phyloP scores from a whole-genome alignment of 768 basidiomycete species.

The Nidula microcarpa region DNA sequence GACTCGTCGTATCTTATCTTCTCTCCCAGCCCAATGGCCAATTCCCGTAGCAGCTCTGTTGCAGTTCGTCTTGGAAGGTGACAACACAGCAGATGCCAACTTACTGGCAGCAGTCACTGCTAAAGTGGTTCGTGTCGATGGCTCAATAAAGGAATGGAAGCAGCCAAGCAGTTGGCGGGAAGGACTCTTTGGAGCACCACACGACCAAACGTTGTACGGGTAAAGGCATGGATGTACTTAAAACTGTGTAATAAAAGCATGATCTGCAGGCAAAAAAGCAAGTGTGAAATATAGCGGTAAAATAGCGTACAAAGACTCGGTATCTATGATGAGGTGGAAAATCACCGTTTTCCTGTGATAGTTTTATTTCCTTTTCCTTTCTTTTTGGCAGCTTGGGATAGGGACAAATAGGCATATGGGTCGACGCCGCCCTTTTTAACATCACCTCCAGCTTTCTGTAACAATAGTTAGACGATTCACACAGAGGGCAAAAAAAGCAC shows the following conservation, averaged over 20 bases:
- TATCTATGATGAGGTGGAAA: too few species aligned
- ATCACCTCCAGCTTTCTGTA: slow-evolving; percentile 91
- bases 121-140: slow-evolving; percentile 41
- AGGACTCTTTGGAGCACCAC: slow-evolving; percentile 69
- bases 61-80: slow-evolving; percentile 80
- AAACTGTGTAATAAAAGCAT: too few species aligned
- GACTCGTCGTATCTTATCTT: slow-evolving; percentile 59
- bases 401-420: slow-evolving; percentile 88
- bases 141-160: slow-evolving; percentile 40
- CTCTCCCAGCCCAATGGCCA: slow-evolving; percentile 46
- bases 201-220: slow-evolving; percentile 72
- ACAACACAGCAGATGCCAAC: slow-evolving; percentile 72
- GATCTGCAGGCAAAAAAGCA: too few species aligned
- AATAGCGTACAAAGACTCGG: too few species aligned
- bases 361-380: slow-evolving; percentile 36
- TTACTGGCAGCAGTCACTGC: slow-evolving; percentile 53
- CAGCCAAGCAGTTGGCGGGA: slow-evolving; percentile 67
- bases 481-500: slow-evolving; percentile 15
- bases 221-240: slow-evolving; percentile 19
- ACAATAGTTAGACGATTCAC: background rate
- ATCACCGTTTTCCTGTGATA: slow-evolving; percentile 59
- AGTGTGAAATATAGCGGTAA: too few species aligned
- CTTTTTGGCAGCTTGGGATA: slow-evolving; percentile 80
- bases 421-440: slow-evolving; percentile 84
- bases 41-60: slow-evolving; percentile 58